Percentiles rank a stretch among this genome's conserved stretches.
Evolutionary conservation across 2,329 filamentous ascomycete species (phyloP).

Genomic region (Orbilia javanica): DNA sequence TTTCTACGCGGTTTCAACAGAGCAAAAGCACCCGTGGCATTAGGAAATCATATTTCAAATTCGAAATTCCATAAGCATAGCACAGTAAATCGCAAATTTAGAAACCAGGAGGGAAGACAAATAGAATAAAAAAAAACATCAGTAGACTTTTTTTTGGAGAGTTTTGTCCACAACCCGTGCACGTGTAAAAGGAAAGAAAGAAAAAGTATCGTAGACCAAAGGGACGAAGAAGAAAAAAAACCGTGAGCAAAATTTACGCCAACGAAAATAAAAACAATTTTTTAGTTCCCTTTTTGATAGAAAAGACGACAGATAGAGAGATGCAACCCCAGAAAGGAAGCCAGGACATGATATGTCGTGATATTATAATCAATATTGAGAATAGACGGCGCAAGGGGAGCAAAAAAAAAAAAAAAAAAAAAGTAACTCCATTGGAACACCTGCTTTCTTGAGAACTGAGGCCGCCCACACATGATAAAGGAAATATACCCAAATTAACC

Average conservation of each 20-base stretch:
- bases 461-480: constrained; percentile 58
- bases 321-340: constrained; percentile 55
- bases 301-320: constrained; percentile 33
- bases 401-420: constrained; percentile 35
- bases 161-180: constrained; percentile 34
- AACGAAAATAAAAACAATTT: constrained; percentile 24
- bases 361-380: constrained; percentile 55
- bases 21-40: constrained; percentile 7
- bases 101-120: neutral
- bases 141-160: constrained; percentile 35
- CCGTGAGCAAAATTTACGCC: constrained; percentile 32
- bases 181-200: constrained; percentile 22
- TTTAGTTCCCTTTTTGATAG: constrained; percentile 42
- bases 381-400: constrained; percentile 14
- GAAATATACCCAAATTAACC: constrained; percentile 58
- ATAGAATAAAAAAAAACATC: neutral
- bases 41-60: constrained; percentile 33
- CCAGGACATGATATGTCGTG: constrained; percentile 50
- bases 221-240: neutral
- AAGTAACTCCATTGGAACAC: constrained; percentile 56
- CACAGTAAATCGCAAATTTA: neutral
- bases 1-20: constrained; percentile 10
- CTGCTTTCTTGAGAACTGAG: constrained; percentile 58
- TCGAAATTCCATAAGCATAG: constrained; percentile 3
- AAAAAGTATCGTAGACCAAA: neutral